Conservation (phyloP, 257 asterid species). For the Dorcoceras hygrometricum region DNA sequence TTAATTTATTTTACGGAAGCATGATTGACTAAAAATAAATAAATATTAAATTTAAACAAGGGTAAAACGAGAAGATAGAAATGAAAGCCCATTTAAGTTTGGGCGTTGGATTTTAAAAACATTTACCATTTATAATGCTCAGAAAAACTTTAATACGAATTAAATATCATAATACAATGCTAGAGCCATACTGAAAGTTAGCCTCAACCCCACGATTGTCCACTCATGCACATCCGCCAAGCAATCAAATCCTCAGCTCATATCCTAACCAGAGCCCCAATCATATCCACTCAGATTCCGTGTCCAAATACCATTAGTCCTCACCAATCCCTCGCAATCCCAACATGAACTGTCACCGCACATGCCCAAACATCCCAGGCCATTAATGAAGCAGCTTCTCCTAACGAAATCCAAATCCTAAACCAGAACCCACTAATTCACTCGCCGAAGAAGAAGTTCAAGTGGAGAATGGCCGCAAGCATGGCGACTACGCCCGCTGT, state of each 20-base stretch:
- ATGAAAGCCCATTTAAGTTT: too few relatives aligned
- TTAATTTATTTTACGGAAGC: too few relatives aligned
- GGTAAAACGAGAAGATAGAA: too few relatives aligned
- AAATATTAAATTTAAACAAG: too few relatives aligned
- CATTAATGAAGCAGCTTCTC: not conserved
- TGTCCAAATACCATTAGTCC: slow-evolving; percentile 42
- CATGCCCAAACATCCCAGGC: slow-evolving; percentile 1
- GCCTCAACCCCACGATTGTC: too few relatives aligned
- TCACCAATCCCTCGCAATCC: slow-evolving; percentile 49
- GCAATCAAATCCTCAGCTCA: not conserved
- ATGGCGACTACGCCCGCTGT: not conserved
- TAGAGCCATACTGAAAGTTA: too few relatives aligned
- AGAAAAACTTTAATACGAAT: too few relatives aligned
- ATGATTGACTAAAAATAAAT: too few relatives aligned
- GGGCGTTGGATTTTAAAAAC: too few relatives aligned
- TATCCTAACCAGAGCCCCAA: not conserved
- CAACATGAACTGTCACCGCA: slow-evolving; percentile 45
- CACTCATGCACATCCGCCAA: not conserved
- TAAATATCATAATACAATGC: too few relatives aligned
- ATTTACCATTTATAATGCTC: too few relatives aligned
- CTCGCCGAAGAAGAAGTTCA: not conserved
- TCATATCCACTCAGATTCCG: not conserved
- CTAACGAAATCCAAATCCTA: not conserved
- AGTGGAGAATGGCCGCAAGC: not conserved
- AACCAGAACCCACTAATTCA: not conserved